Base-by-base conservation (phyloP, 2,329 filamentous ascomycete species). In the Colletotrichum phormii region DNA sequence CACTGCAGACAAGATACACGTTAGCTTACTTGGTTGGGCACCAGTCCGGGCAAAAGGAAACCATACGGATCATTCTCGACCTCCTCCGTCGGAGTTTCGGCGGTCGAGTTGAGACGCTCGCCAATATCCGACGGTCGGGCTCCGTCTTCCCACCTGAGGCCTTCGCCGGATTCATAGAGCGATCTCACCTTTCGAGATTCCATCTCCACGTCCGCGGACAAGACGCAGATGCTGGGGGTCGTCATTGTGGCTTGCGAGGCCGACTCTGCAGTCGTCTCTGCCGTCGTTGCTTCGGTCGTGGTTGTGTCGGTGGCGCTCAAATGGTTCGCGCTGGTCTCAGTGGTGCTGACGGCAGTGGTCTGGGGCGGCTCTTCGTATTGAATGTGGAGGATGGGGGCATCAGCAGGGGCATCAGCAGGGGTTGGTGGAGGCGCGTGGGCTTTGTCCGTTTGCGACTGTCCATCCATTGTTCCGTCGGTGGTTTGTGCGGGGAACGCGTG, bases 181-280 rank as follows among this genome's bases (percentile, higher is more conserved):
- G 88, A 90, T 86, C 89, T 90, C 87, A 91, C 89, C 86, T 90
- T 90, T 88, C 89, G 88, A 84, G 89, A 91, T 84, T 91, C 89
- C 83, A 87, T 88, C 84, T 90, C 88, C 78, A 87, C 81, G 77
- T 90, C 88, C 80, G 84, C 83, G 77, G 87, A 84, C 80, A 89
- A 83, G 78, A 90, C 81, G 76, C 85, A 85, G 77, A 89, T 87
- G 80, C 85, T 86, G 75, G 88, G 87, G 67, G 82, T 76, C 37
- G 81, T 35, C 67, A 71, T 73, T 11, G 64, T 49, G 55, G 58
- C 31, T 64, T 72, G 72, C 15, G 64, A 74, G 12, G 54, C 67
- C 29, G 64, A 60, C 26, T 74, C 73, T 24, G 73, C 66, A 60
- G 74, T 67, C 58, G 74, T 75, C 64, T 75, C 75, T 73, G 70